phyloP scores from a whole-genome alignment of 75 land plant species.

The Pinus albicaulis region DNA sequence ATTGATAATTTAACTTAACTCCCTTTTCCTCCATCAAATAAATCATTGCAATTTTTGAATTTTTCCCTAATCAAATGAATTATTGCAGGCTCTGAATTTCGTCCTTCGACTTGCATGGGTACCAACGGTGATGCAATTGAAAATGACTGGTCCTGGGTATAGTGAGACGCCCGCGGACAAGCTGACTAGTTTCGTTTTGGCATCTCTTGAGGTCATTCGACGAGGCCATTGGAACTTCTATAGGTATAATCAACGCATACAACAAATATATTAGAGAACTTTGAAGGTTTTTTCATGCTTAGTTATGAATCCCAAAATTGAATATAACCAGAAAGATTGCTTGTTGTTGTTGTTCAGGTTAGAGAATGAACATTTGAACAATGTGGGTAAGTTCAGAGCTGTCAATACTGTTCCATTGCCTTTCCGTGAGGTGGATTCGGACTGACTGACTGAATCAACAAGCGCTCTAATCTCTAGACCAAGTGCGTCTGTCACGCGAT shows the following conservation, averaged over 20 bases:
- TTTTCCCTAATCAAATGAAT: not conserved
- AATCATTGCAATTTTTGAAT: too few species aligned
- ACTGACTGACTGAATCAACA: constrained; percentile 13
- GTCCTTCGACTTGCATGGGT: constrained; percentile 86
- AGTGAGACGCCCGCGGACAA: constrained; percentile 28
- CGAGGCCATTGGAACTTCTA: constrained; percentile 97
- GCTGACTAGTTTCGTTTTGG: constrained; percentile 9
- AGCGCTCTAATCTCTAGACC: too few species aligned
- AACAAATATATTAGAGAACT: too few species aligned
- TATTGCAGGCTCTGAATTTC: constrained; percentile 62
- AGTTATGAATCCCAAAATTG: too few species aligned
- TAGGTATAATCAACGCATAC: constrained; percentile 36
- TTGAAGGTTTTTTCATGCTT: too few species aligned
- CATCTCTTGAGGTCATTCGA: constrained; percentile 70
- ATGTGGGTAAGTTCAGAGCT: constrained; percentile 76
- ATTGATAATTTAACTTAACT: too few species aligned
- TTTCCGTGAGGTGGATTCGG: constrained; percentile 46
- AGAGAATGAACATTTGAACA: constrained; percentile 89
- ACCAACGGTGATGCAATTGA: constrained; percentile 56
- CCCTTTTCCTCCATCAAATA: too few species aligned
- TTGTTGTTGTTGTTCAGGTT: constrained; percentile 22
- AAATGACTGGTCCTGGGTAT: constrained; percentile 36
- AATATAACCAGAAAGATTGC: too few species aligned
- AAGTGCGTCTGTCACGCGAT: too few species aligned
- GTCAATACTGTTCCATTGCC: constrained; percentile 74